A percentile compares a stretch with the other conserved stretches of the same genome.
Conservation (phyloP, 2,329 filamentous ascomycete species). For the Spiromastix sp. region DNA sequence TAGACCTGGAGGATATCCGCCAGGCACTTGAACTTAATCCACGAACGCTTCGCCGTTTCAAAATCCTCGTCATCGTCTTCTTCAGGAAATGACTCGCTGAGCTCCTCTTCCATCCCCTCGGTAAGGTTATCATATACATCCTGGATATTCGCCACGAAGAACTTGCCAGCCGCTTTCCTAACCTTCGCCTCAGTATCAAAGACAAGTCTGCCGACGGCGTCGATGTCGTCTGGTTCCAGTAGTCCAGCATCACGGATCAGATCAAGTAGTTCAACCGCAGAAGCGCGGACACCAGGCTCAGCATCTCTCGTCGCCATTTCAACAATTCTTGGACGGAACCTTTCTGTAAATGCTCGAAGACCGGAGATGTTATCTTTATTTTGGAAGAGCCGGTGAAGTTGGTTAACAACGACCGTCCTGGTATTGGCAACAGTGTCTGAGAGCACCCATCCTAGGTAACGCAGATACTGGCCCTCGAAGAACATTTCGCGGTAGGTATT, state of each 20-base stretch:
- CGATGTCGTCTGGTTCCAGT: conserved; percentile 84
- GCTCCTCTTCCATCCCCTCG: conserved; percentile 71
- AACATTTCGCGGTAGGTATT: conserved; percentile 73
- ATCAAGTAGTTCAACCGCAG: conserved; percentile 72
- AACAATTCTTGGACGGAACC: conserved; percentile 75
- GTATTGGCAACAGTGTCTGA: conserved; percentile 68
- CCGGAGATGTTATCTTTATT: conserved; percentile 65
- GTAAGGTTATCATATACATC: conserved; percentile 70
- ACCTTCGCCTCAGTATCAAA: conserved; percentile 80
- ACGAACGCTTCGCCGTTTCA: conserved; percentile 65
- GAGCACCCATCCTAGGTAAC: conserved; percentile 91
- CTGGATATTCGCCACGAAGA: conserved; percentile 80
- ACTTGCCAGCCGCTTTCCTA: conserved; percentile 77
- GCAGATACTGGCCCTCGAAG: conserved; percentile 79
- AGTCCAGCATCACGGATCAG: conserved; percentile 72
- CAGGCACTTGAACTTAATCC: conserved; percentile 87
- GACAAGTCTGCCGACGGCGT: conserved; percentile 74
- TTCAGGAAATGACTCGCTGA: conserved; percentile 64
- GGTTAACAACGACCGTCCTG: conserved; percentile 75
- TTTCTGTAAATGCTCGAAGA: conserved; percentile 83
- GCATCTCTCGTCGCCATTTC: conserved; percentile 86
- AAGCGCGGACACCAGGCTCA: conserved; percentile 68
- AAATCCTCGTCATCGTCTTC: conserved; percentile 60
- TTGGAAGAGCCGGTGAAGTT: conserved; percentile 69
- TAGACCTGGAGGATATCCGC: conserved; percentile 76